These are phyloP conservation scores for Globisporangium yorkense DNA, from an alignment of 352 stramenopile genomes.

Conservation along the genomic window DNA sequence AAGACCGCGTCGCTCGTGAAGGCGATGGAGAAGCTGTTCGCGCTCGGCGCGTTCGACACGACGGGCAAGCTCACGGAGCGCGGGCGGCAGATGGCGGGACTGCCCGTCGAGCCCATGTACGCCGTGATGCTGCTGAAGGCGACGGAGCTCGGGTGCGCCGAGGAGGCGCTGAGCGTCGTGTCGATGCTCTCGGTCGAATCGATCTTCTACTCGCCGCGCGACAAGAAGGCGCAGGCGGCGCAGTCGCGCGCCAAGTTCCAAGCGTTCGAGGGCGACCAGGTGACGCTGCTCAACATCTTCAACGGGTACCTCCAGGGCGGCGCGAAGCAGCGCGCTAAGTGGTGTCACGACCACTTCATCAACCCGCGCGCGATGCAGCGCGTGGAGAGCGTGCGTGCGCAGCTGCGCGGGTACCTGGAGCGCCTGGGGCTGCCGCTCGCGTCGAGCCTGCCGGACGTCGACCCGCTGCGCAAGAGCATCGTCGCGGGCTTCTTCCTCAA, in stretches of 20 bases:
- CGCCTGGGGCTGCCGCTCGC: slow-evolving; percentile 62
- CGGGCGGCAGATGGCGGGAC: slow-evolving; percentile 78
- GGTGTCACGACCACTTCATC: slow-evolving; percentile 84
- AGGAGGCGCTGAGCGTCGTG: slow-evolving; percentile 83
- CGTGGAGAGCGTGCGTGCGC: slow-evolving; percentile 75
- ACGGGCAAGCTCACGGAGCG: slow-evolving; percentile 59
- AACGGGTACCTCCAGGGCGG: slow-evolving; percentile 69
- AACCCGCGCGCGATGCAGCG: slow-evolving; percentile 79
- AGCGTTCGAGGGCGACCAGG: slow-evolving; percentile 80
- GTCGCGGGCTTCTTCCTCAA: slow-evolving; percentile 87
- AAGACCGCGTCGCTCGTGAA: slow-evolving; percentile 69
- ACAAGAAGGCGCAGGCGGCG: slow-evolving; percentile 81
- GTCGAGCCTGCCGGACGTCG: slow-evolving; percentile 70
- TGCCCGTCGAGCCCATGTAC: slow-evolving; percentile 88
- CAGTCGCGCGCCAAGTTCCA: slow-evolving; percentile 75
- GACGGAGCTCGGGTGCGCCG: slow-evolving; percentile 65
- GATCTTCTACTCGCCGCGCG: slow-evolving; percentile 83
- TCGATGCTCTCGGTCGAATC: slow-evolving; percentile 89
- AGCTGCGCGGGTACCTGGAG: slow-evolving; percentile 66
- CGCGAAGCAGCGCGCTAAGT: slow-evolving; percentile 79
- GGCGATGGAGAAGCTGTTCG: slow-evolving; percentile 80
- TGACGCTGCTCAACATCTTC: slow-evolving; percentile 81
- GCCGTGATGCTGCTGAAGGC: slow-evolving; percentile 85
- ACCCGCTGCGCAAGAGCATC: slow-evolving; percentile 84
- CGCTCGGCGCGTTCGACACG: slow-evolving; percentile 58